Evolutionary conservation across 2,329 filamentous ascomycete genomes (phyloP).

Genomic region (Emmonsia crescens): DNA sequence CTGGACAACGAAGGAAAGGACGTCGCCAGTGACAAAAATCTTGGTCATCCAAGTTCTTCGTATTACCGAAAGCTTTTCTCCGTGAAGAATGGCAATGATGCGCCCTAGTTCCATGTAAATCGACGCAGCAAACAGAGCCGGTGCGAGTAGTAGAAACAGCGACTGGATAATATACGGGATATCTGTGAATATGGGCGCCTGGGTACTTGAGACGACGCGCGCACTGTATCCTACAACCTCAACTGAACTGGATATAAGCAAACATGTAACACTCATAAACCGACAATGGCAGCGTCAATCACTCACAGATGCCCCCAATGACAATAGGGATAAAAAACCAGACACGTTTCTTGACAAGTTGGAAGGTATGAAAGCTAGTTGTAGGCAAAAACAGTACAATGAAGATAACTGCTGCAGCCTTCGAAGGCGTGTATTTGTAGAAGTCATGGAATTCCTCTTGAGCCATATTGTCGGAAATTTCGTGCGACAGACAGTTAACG

Average conservation of each 20-base stretch:
- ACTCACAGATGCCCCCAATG: slow-evolving; percentile 22
- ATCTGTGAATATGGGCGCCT: slow-evolving; percentile 7
- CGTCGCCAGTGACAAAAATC: slow-evolving; percentile 18
- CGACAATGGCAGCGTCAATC: not conserved
- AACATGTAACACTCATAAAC: not conserved
- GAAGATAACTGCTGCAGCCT: slow-evolving; percentile 36
- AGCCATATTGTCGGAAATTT: not conserved
- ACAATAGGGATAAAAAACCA: slow-evolving; percentile 22
- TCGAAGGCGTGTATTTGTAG: slow-evolving; percentile 31
- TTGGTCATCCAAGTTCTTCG: slow-evolving; percentile 22
- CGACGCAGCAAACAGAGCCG: slow-evolving; percentile 27
- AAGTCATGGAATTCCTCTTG: slow-evolving; percentile 9
- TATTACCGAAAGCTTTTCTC: slow-evolving; percentile 21
- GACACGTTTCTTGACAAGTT: slow-evolving; percentile 24
- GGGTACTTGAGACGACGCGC: slow-evolving; percentile 5
- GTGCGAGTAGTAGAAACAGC: slow-evolving; percentile 23
- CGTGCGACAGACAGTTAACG: slow-evolving; percentile 6
- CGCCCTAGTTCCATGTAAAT: slow-evolving; percentile 28
- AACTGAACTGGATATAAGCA: slow-evolving; percentile 6
- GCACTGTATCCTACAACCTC: slow-evolving; percentile 11
- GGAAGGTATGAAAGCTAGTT: slow-evolving; percentile 30
- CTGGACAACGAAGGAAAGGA: slow-evolving; percentile 18
- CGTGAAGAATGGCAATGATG: slow-evolving; percentile 20
- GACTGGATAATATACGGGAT: slow-evolving; percentile 21
- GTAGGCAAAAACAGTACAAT: slow-evolving; percentile 33